Evolutionary conservation across 805 yeast species (phyloP).

Genomic region (Yamadazyma tumulicola): DNA sequence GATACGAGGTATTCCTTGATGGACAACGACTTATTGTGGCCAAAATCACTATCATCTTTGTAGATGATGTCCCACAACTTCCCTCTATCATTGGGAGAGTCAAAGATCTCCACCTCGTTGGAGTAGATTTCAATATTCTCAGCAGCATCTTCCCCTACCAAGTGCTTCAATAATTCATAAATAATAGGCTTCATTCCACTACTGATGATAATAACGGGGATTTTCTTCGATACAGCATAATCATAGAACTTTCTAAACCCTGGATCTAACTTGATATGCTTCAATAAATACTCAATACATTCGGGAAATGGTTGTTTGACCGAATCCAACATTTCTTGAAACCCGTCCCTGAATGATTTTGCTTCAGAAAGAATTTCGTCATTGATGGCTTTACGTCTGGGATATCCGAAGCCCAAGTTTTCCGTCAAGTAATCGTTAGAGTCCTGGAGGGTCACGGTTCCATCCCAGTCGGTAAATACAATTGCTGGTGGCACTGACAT

Average conservation of each 20-base stretch:
- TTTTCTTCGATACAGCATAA: slow-evolving; percentile 68
- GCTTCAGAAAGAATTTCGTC: slow-evolving; percentile 67
- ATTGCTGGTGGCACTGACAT: slow-evolving; percentile 49
- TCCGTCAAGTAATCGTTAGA: slow-evolving; percentile 92
- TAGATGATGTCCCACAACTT: slow-evolving; percentile 80
- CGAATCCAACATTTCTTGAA: slow-evolving; percentile 79
- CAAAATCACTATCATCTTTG: slow-evolving; percentile 82
- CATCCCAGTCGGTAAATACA: slow-evolving; percentile 97
- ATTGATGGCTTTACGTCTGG: slow-evolving; percentile 62
- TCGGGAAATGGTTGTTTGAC: slow-evolving; percentile 72
- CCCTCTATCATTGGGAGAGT: slow-evolving; percentile 32
- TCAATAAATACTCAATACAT: slow-evolving; percentile 67
- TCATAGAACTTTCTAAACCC: slow-evolving; percentile 81
- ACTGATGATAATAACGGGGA: slow-evolving; percentile 85
- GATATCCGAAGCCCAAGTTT: slow-evolving; percentile 78
- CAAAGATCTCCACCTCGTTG: slow-evolving; percentile 59
- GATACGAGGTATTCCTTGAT: slow-evolving; percentile 49
- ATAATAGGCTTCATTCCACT: slow-evolving; percentile 95
- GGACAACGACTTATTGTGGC: slow-evolving; percentile 90
- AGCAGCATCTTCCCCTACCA: slow-evolving; percentile 76
- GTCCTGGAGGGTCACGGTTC: slow-evolving; percentile 94
- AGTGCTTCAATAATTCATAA: slow-evolving; percentile 63
- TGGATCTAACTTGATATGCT: slow-evolving; percentile 75
- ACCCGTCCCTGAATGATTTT: slow-evolving; percentile 77
- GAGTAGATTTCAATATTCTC: slow-evolving; percentile 75